Conservation (phyloP, 305 asterid genomes). For the Lippia alba region DNA sequence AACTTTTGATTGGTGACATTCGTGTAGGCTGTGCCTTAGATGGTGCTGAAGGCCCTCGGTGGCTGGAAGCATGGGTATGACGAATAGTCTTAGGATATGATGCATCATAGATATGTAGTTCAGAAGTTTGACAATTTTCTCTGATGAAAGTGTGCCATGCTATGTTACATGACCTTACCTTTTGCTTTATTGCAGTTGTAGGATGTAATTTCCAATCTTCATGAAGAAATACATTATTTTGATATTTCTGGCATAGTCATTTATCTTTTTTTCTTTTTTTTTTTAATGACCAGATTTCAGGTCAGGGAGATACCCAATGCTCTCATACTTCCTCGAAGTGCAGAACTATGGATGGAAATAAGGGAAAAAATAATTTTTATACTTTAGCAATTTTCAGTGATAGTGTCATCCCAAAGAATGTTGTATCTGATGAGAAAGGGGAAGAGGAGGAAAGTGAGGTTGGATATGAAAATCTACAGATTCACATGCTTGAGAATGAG, state of each 20-base stretch:
- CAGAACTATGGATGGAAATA: conserved; percentile 99
- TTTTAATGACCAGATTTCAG: conserved; percentile 48
- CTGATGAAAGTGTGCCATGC: conserved; percentile 22
- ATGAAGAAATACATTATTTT: no score
- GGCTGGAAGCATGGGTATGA: conserved; percentile 99
- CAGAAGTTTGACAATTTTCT: conserved; percentile 34
- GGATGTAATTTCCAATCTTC: not conserved
- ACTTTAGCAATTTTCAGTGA: conserved; percentile 78
- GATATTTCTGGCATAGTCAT: conserved; percentile 3
- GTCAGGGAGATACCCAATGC: conserved; percentile 99
- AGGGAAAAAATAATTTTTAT: conserved; percentile 87
- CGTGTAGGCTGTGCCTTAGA: conserved; percentile 98
- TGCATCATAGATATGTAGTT: conserved; percentile 45
- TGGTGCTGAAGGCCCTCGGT: conserved; percentile 99
- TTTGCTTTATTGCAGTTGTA: not conserved
- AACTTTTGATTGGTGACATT: conserved; percentile 92
- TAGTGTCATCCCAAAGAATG: conserved; percentile 67
- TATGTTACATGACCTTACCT: not conserved
- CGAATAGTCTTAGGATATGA: conserved; percentile 72
- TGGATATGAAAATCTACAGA: conserved; percentile 56
- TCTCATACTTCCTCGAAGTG: conserved; percentile 96
- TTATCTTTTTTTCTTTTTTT: no score
- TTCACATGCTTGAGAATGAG: conserved; percentile 51
- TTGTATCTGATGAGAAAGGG: conserved; percentile 86
- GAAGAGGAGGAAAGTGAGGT: conserved; percentile 68